Evolutionary conservation across 2,329 filamentous ascomycete species (phyloP).

Genomic region (Emydomyces testavorans): DNA sequence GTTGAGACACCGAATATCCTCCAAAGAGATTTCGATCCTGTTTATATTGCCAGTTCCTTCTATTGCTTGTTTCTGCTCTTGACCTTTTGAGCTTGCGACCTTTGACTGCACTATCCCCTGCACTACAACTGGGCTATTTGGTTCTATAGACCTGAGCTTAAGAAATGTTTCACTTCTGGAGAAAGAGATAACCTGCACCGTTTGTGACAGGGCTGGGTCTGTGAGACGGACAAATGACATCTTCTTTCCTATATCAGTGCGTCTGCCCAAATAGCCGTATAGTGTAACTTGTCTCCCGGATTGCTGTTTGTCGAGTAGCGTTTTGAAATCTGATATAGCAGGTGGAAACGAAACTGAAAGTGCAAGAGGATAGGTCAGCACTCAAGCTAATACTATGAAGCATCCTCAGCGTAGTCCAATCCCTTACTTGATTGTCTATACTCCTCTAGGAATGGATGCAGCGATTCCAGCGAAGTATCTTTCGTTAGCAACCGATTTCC

Average conservation of each 20-base stretch:
- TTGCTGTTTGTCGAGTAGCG: constrained; percentile 24
- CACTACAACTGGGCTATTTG: constrained; percentile 46
- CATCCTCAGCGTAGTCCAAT: neutral
- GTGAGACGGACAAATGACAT: constrained; percentile 57
- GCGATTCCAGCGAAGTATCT: constrained; percentile 13
- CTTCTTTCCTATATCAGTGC: constrained; percentile 55
- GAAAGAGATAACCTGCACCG: constrained; percentile 42
- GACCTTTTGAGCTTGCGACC: constrained; percentile 25
- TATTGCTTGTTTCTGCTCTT: constrained; percentile 18
- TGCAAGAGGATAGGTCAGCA: constrained; percentile 1
- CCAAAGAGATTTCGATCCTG: constrained; percentile 49
- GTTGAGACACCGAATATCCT: constrained; percentile 57
- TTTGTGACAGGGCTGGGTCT: constrained; percentile 34
- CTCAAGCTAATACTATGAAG: neutral
- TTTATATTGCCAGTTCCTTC: constrained; percentile 28
- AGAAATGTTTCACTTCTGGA: constrained; percentile 29
- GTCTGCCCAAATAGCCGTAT: constrained; percentile 61
- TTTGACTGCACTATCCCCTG: constrained; percentile 39
- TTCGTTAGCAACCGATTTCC: constrained; percentile 16
- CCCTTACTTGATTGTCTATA: constrained; percentile 39
- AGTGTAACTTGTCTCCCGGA: constrained; percentile 40
- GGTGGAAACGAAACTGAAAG: constrained; percentile 38
- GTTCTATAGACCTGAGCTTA: constrained; percentile 35
- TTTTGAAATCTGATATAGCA: constrained; percentile 33
- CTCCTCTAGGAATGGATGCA: constrained; percentile 27